Base-by-base conservation (phyloP, 371 early-diverging fungal species). In the Zychaea mexicana region DNA sequence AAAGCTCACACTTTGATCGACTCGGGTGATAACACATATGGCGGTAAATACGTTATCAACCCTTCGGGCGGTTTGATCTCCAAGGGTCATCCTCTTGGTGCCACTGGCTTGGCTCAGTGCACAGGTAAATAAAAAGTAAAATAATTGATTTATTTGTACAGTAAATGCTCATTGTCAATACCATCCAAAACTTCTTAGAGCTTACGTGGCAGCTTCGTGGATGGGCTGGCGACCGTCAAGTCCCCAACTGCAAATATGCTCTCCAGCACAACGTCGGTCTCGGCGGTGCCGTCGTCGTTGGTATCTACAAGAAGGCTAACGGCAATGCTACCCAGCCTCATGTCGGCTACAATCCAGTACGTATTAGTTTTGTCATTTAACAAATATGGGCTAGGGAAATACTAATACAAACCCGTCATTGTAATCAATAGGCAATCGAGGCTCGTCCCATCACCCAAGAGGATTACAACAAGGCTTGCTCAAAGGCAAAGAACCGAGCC, bases 251-350 rank as follows among this genome's bases (percentile, higher is more conserved):
- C 42, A 77, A 78, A 55, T 83, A 85, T 57, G 92, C 90, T 8
- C 83, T 93, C 33, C 92, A 93, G 61, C 93, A 93, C 72, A 93
- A 92, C 65, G 80, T 93, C 59, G 93, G 93, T 46, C 83, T 93
- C 21, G 93, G 93, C 31, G 90, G 92, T 57, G 91, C 92, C 39
- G 91, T 85, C n/a, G 93, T 93, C 8, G 60, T 93, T 26, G 77
- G 84, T 6, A 69, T 93, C 38, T 92, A 90, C 70, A 83, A 85
- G 69, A 87, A 86, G 76, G 75, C 83, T 13, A 72, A 73, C 60
- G 69, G 67, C 32, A 66, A 46, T 47, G 66, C 70, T 2, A 65
- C 82, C 7, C 68, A 83, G 59, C 84, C 81, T 62, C 83, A 86
- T 56, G 72, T 86, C 45, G 89, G 86, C n/a, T 92, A 91, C 73